A percentile compares a stretch with the other conserved stretches of the same genome.
These are phyloP conservation scores for Dunaliella primolecta DNA, from an alignment of 139 green algal species.

Conservation along the genomic window DNA sequence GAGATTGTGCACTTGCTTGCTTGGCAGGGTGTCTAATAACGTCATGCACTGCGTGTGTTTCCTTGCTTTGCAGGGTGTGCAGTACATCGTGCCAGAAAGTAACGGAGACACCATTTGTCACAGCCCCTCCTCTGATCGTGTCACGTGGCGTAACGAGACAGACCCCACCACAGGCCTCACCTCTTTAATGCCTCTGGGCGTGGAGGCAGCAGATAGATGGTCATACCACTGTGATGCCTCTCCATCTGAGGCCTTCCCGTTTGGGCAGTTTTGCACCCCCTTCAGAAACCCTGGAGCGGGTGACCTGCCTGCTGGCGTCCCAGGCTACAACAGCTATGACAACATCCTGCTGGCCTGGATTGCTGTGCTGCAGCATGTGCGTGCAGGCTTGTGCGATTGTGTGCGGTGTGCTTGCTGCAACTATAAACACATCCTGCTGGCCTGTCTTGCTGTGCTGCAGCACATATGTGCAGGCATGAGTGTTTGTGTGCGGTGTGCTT, in stretches of 20 bases:
- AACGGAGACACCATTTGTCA: background rate
- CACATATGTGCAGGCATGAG: too few relatives aligned
- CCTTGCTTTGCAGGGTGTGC: constrained; percentile 1
- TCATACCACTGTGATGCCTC: background rate
- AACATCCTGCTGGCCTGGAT: constrained; percentile 64
- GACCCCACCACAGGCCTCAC: too few relatives aligned
- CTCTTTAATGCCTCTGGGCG: too few relatives aligned
- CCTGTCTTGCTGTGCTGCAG: too few relatives aligned
- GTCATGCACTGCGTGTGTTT: too few relatives aligned
- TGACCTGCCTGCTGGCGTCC: background rate
- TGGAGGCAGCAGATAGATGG: background rate
- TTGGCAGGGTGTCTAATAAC: too few relatives aligned
- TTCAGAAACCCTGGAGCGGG: background rate
- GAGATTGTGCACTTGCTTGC: too few relatives aligned
- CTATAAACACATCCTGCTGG: too few relatives aligned
- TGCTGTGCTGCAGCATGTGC: constrained; percentile 63
- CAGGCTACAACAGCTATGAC: constrained; percentile 47
- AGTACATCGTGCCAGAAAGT: background rate
- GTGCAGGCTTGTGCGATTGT: too few relatives aligned
- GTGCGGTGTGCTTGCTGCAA: too few relatives aligned
- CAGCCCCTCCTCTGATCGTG: background rate
- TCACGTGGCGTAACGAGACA: constrained; percentile 7
- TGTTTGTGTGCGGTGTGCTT: too few relatives aligned
- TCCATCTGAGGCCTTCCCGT: background rate
- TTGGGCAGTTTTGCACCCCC: background rate